A percentile compares a stretch with the other conserved stretches of the same genome.
Evolutionary conservation across 305 asterid genomes (phyloP).

Genomic region (Fraxinus latifolia): DNA sequence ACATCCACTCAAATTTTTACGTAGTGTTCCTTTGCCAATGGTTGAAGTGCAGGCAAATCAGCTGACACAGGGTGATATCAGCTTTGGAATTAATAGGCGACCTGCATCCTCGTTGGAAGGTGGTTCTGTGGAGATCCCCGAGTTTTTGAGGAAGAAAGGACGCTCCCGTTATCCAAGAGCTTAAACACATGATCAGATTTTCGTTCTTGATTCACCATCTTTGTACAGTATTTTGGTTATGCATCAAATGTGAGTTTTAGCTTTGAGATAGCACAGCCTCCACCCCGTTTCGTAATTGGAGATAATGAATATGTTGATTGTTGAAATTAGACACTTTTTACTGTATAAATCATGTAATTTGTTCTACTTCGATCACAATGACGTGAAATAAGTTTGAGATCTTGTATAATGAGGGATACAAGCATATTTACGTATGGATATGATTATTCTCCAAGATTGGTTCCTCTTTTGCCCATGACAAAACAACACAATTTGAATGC

Average conservation of each 20-base stretch:
- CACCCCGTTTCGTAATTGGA: background rate
- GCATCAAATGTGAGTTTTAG: constrained; percentile 19
- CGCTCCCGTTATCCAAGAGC: constrained; percentile 83
- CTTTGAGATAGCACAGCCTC: constrained; percentile 22
- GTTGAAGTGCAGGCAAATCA: constrained; percentile 54
- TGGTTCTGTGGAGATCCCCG: constrained; percentile 77
- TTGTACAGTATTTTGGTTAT: constrained; percentile 41
- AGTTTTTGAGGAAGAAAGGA: constrained; percentile 91
- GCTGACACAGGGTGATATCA: constrained; percentile 54
- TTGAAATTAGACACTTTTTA: background rate
- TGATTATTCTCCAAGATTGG: background rate
- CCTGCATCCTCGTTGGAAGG: constrained; percentile 69
- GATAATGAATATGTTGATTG: background rate
- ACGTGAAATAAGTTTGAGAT: background rate
- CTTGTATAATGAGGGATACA: background rate
- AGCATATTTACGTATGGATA: background rate
- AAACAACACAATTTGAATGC: constrained; percentile 45
- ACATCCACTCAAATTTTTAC: background rate
- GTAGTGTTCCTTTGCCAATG: background rate
- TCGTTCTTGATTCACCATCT: constrained; percentile 5
- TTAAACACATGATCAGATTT: constrained; percentile 21
- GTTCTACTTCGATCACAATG: background rate
- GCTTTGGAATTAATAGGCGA: constrained; percentile 53
- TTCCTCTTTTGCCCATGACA: background rate
- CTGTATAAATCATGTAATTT: background rate